Base-by-base conservation (phyloP, 208 protist genomes). In the Angomonas deanei region DNA sequence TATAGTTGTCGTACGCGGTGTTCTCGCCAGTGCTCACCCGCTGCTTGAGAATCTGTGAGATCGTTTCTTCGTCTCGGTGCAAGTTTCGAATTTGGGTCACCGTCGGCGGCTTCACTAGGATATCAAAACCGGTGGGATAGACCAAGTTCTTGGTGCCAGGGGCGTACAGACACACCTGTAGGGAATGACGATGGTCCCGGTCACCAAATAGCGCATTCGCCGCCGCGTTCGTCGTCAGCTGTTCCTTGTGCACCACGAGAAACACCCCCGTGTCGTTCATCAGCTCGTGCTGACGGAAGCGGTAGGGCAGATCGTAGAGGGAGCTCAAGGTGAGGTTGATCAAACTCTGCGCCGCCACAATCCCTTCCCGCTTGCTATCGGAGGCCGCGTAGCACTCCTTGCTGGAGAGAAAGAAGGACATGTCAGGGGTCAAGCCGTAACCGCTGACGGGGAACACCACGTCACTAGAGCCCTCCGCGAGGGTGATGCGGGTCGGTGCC, bases 111-210 rank as follows among this genome's bases (percentile, higher is more conserved):
- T 70, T 60, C 5, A 91, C 84, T 26, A 86, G 74, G 33, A 91
- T 52, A 24, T 70, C 67, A 55, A 91, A 86, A 34, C 50, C 24
- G 0, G 80, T 80, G 23, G 70, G 63, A 59, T 80, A 86, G 49
- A 88, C 74, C 30, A 69, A 49, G 24, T 66, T 61, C 0, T 64
- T 54, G 11, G 84, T 91, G 24, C 74, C 75, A 21, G 80, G 84
- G 33, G 77, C 81, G 68, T 82, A 82, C 23, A 91, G 72, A 53
- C 84, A 91, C 32, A 91, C 23, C 48, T 76, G 56, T 42, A 88
- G 66, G 33, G 84, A 76, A 24, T 27, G 28, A 32, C 70, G 66
- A 46, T 26, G 11, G 47, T 73, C 21, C 24, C 46, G 58, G 34
- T 31, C 11, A 21, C 75, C 75, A 64, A 82, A 87, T 24, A 87